These are phyloP conservation scores for Globisporangium orthogonon DNA, from an alignment of 352 stramenopile genomes.

Conservation along the genomic window DNA sequence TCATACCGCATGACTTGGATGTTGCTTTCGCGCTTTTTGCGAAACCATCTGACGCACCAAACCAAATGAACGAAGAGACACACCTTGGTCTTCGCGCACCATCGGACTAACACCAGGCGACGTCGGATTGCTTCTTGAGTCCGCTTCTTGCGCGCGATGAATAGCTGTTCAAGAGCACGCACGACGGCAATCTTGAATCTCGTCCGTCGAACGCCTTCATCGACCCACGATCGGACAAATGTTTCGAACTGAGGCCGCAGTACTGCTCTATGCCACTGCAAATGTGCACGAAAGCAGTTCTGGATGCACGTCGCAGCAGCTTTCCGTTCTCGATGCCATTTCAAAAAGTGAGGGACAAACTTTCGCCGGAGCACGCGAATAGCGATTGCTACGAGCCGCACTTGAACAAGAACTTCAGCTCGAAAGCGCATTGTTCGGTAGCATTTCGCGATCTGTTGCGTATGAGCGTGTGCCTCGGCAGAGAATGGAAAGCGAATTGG, in stretches of 20 bases:
- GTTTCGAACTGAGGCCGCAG: conserved; percentile 14
- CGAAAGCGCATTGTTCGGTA: conserved; percentile 20
- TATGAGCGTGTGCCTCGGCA: conserved; percentile 22
- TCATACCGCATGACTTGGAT: conserved; percentile 20
- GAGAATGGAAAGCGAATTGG: conserved; percentile 25
- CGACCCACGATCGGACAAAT: conserved; percentile 13
- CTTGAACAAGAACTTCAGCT: conserved; percentile 15
- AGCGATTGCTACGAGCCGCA: conserved; percentile 20
- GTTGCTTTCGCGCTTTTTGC: conserved; percentile 21
- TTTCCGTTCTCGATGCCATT: conserved; percentile 20
- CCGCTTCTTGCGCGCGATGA: conserved; percentile 11
- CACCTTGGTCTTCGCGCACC: conserved; percentile 36
- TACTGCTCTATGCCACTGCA: conserved; percentile 12
- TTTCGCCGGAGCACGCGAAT: conserved; percentile 27
- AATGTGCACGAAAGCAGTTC: conserved; percentile 15
- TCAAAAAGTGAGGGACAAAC: conserved; percentile 18
- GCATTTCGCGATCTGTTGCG: conserved; percentile 19
- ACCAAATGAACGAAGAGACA: conserved; percentile 34
- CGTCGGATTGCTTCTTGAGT: conserved; percentile 10
- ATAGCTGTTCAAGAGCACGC: conserved; percentile 9
- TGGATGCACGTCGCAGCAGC: conserved; percentile 27
- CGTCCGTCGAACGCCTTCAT: conserved; percentile 2
- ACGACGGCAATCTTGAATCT: conserved; percentile 15
- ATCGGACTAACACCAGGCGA: conserved; percentile 19
- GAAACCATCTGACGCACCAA: conserved; percentile 32